Conservation (phyloP, 257 asterid genomes). For the Prunella vulgaris region DNA sequence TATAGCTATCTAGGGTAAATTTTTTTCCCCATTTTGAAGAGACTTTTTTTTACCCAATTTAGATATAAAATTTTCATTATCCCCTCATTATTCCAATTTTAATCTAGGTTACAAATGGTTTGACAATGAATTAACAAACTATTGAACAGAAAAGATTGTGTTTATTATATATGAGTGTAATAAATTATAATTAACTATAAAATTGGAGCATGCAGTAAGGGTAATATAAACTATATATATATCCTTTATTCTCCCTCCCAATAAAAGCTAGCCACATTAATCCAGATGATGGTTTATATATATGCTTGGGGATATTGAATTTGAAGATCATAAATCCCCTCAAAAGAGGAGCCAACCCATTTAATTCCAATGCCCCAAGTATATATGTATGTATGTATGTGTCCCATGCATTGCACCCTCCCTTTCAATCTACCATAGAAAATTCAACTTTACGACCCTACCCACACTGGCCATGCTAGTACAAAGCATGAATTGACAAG, state of each 20-base stretch:
- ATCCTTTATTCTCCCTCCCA: conserved; percentile 19
- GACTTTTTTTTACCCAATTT: not conserved
- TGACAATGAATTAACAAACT: too few relatives aligned
- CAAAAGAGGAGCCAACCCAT: conserved; percentile 34
- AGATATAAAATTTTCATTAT: too few relatives aligned
- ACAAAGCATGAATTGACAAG: conserved; percentile 23
- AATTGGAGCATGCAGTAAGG: too few relatives aligned
- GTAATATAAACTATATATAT: too few relatives aligned
- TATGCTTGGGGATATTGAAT: conserved; percentile 52
- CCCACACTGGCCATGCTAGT: not conserved
- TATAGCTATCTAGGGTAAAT: too few relatives aligned
- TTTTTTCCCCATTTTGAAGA: too few relatives aligned
- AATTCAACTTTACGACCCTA: conserved; percentile 20
- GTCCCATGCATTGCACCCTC: not conserved
- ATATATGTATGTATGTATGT: not conserved
- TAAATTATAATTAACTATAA: too few relatives aligned
- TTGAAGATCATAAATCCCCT: conserved; percentile 35
- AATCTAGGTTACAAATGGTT: too few relatives aligned
- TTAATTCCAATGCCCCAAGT: conserved; percentile 21
- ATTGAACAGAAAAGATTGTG: too few relatives aligned
- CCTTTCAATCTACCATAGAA: not conserved
- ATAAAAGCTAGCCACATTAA: conserved; percentile 36
- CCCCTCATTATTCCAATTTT: too few relatives aligned
- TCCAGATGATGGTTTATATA: conserved; percentile 47
- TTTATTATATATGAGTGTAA: too few relatives aligned